Conservation (phyloP, 768 basidiomycete species). For the Termitomyces sp. region DNA sequence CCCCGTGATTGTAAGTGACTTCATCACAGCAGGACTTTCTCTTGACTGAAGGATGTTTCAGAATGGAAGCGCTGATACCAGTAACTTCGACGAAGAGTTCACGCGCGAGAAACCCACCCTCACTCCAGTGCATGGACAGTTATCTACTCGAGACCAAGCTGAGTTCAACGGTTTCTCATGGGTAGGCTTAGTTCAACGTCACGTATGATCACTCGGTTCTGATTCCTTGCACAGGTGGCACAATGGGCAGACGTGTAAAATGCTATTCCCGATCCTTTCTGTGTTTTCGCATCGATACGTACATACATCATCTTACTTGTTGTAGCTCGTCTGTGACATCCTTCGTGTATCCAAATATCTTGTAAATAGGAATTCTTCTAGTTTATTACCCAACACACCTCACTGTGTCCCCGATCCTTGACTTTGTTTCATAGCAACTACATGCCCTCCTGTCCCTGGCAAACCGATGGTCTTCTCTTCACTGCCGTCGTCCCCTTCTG, state of each 20-base stretch:
- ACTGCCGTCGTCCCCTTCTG: constrained; percentile 28
- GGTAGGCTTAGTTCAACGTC: constrained; percentile 41
- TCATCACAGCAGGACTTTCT: not conserved
- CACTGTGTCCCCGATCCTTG: constrained; percentile 1
- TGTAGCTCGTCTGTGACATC: constrained; percentile 15
- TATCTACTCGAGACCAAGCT: constrained; percentile 85
- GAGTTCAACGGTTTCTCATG: constrained; percentile 98
- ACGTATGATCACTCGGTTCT: not conserved
- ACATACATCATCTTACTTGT: constrained; percentile 17
- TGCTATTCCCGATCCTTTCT: constrained; percentile 23
- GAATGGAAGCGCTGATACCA: constrained; percentile 85
- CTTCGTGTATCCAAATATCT: constrained; percentile 36
- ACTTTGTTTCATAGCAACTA: constrained; percentile 35
- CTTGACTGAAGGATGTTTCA: constrained; percentile 22
- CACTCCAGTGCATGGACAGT: constrained; percentile 93
- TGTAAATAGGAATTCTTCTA: constrained; percentile 19
- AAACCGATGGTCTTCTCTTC: constrained; percentile 39
- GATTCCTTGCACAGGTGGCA: constrained; percentile 34
- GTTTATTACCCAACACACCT: constrained; percentile 9
- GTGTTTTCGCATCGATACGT: constrained; percentile 16
- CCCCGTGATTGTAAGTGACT: constrained; percentile 79
- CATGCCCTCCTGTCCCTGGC: constrained; percentile 73
- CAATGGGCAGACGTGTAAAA: constrained; percentile 56
- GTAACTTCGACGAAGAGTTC: constrained; percentile 97
- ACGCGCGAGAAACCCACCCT: constrained; percentile 95